Evolutionary conservation across 148 eudicot genomes (phyloP).

Genomic region (Fagopyrum homotropicum): DNA sequence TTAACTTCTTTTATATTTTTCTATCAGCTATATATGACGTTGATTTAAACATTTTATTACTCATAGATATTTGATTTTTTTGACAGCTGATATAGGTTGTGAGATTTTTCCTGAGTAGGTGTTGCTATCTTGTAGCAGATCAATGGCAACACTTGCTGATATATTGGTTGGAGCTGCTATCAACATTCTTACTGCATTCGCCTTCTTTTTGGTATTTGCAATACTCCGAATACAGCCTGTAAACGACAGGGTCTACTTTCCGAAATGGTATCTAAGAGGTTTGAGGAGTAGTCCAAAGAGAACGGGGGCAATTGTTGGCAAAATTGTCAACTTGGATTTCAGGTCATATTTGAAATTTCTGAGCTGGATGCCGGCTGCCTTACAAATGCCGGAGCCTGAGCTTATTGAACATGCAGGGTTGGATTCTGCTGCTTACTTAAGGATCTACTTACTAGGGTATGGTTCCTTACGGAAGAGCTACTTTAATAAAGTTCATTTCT

Average conservation of each 20-base stretch:
- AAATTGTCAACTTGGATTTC: constrained; percentile 55
- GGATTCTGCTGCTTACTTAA: constrained; percentile 60
- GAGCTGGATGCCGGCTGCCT: constrained; percentile 69
- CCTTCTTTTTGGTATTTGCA: constrained; percentile 58
- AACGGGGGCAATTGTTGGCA: constrained; percentile 40
- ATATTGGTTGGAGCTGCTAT: constrained; percentile 59
- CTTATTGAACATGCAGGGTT: constrained; percentile 69
- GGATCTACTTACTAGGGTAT: constrained; percentile 62
- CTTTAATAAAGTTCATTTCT: background rate
- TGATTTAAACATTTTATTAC: background rate
- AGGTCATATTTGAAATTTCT: constrained; percentile 46
- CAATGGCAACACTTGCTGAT: constrained; percentile 51
- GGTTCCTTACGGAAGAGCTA: background rate
- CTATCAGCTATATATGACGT: background rate
- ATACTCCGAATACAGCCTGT: constrained; percentile 57
- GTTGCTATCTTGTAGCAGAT: constrained; percentile 13
- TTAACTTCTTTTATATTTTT: too few species aligned
- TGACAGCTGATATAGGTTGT: background rate
- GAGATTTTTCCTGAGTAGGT: background rate
- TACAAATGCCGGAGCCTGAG: constrained; percentile 69
- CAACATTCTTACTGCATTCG: constrained; percentile 50
- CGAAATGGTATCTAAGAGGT: constrained; percentile 71
- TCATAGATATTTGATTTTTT: background rate
- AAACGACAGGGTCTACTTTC: constrained; percentile 62
- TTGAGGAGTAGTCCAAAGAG: constrained; percentile 49